Evolutionary conservation across 2,329 filamentous ascomycete species (phyloP), one percentile per base, ranked within the genome.

Genomic region (Westerdykella aurantiaca): DNA sequence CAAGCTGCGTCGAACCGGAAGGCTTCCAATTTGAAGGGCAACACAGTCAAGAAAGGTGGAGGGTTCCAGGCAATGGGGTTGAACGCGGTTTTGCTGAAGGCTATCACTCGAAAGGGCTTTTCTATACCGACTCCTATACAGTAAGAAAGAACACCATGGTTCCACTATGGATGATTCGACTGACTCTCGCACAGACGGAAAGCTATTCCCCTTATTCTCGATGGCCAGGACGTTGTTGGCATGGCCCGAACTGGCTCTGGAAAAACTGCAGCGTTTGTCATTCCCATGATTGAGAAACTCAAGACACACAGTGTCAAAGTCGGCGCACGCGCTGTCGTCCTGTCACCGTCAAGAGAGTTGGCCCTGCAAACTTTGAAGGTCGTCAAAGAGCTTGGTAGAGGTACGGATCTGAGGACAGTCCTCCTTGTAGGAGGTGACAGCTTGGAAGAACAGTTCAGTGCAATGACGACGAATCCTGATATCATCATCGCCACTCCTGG

Each of bases 231-330:
- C 76, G 87, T 97, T n/a, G 91, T 98, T 18, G 94, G 90, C 53
- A 98, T 98, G 93, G 93, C 93, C 6, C 79, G 94, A 53, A 98
- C 94, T n/a, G 93, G 93, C 64, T 97, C 90, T 16, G 93, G 93
- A 72, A 98, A 98, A 74, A 98, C 94, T 1, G 93, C 90, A 1
- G 93, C 93, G 17, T 98, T 98, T 67, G 89, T 97, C 21, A 94
- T 98, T 52, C 93, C 93, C 35, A 95, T 98, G 91, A 89, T 98
- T 48, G 88, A 98, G 72, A 86, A 85, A 53, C 74, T 98, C 48
- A 94, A 90, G 68, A 79, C 81, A 18, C 94, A 98, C 67, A 95
- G 86, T 61, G 83, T 83, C 23, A 85, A 85, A 58, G 83, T 97
- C 51, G 93, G 94, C 41, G 82, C 88, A 37, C 80, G 93, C 58